These are phyloP conservation scores for Cicer judaicum DNA, from an alignment of 306 rosid genomes.

Conservation along the genomic window DNA sequence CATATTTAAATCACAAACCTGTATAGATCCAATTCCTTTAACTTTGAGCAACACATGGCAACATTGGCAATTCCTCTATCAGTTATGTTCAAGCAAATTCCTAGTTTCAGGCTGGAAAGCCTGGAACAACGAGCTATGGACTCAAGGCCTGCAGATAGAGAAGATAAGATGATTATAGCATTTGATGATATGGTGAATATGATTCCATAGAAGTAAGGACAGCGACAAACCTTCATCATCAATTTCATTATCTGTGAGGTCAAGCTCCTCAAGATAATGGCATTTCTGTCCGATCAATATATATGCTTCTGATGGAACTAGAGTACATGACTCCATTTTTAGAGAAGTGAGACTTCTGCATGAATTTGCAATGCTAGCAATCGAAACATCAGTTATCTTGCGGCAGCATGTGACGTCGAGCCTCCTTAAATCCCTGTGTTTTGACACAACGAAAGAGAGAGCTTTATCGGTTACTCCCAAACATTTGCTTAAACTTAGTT, in stretches of 20 bases:
- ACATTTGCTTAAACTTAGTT: slow-evolving; percentile 90
- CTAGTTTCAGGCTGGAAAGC: slow-evolving; percentile 76
- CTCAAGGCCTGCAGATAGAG: slow-evolving; percentile 63
- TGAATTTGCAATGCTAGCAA: slow-evolving; percentile 68
- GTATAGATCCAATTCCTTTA: slow-evolving; percentile 86
- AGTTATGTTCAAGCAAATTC: slow-evolving; percentile 87
- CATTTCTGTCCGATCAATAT: slow-evolving; percentile 74
- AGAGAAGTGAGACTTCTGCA: slow-evolving; percentile 77
- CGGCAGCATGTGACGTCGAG: slow-evolving; percentile 97
- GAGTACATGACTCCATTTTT: slow-evolving; percentile 87
- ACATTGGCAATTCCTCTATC: slow-evolving; percentile 71
- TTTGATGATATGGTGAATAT: slow-evolving; percentile 25
- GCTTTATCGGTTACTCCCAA: slow-evolving; percentile 82
- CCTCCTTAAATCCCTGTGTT: slow-evolving; percentile 78
- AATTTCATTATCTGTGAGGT: slow-evolving; percentile 87
- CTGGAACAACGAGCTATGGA: slow-evolving; percentile 72
- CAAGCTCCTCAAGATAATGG: slow-evolving; percentile 76
- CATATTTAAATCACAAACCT: slow-evolving; percentile 59
- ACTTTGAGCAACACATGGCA: slow-evolving; percentile 74
- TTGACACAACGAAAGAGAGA: slow-evolving; percentile 68
- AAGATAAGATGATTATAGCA: slow-evolving; percentile 38
- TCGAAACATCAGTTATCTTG: slow-evolving; percentile 71
- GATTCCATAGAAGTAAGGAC: slow-evolving; percentile 8
- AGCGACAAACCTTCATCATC: slow-evolving; percentile 77
- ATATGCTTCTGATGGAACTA: slow-evolving; percentile 77